Percentiles rank a stretch among this genome's conserved stretches.
phyloP scores from a whole-genome alignment of 345 rosid species.

The Odontarrhena argentea region DNA sequence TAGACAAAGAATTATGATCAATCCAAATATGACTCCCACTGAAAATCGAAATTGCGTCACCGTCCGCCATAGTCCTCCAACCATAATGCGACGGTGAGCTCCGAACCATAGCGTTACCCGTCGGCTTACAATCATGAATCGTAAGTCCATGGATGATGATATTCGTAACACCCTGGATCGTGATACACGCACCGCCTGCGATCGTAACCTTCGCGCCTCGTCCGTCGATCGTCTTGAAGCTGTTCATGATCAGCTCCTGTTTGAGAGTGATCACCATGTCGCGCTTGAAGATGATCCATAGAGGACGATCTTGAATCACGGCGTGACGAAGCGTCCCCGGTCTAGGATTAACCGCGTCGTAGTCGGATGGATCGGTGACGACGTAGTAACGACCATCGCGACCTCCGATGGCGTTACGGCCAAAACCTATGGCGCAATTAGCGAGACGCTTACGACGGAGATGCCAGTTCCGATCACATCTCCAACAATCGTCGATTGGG shows the following conservation, averaged over 20 bases:
- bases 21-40: slow-evolving; percentile 82
- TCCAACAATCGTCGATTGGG: slow-evolving; percentile 86
- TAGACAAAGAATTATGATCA: slow-evolving; percentile 84
- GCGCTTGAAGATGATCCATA: slow-evolving; percentile 76
- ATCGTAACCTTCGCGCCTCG: slow-evolving; percentile 63
- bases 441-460: slow-evolving; percentile 60
- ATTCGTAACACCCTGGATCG: slow-evolving; percentile 71
- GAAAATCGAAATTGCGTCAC: slow-evolving; percentile 72
- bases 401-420: slow-evolving; percentile 77
- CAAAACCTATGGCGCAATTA: slow-evolving; percentile 72
- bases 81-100: slow-evolving; percentile 85
- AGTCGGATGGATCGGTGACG: slow-evolving; percentile 57
- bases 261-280: slow-evolving; percentile 74
- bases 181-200: slow-evolving; percentile 63
- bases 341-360: slow-evolving; percentile 59
- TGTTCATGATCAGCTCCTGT: slow-evolving; percentile 83
- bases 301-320: slow-evolving; percentile 70
- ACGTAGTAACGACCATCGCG: slow-evolving; percentile 75
- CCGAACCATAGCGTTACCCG: slow-evolving; percentile 79
- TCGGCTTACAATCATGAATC: slow-evolving; percentile 62
- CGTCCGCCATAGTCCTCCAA: slow-evolving; percentile 80
- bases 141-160: slow-evolving; percentile 73
- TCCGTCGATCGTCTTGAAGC: slow-evolving; percentile 81
- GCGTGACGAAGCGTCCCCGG: slow-evolving; percentile 88
- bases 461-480: slow-evolving; percentile 68